Percentiles rank a stretch among this genome's conserved stretches.
These are phyloP conservation scores for Dictyostelium purpureum DNA, from an alignment of 78 protist genomes.

Conservation along the genomic window DNA sequence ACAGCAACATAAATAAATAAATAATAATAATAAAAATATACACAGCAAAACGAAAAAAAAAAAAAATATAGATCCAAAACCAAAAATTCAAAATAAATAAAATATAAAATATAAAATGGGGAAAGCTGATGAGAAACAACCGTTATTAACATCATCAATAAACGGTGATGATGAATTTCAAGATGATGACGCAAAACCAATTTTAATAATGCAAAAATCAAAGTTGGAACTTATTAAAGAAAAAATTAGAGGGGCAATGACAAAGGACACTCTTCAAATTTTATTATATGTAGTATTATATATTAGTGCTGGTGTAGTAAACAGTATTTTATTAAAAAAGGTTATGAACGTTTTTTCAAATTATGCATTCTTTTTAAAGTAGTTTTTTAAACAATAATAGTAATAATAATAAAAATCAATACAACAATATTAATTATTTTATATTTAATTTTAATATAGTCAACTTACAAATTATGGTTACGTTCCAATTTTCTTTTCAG, in stretches of 20 bases:
- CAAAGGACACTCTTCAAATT: conserved; percentile 9
- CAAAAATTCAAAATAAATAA: no score
- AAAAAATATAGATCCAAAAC: neutral
- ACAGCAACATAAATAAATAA: no score
- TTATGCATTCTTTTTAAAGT: conserved; percentile 69
- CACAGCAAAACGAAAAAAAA: neutral
- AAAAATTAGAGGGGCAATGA: neutral
- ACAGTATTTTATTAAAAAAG: conserved; percentile 38
- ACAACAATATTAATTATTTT: neutral
- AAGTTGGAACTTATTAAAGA: neutral
- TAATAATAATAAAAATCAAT: neutral
- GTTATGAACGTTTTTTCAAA: conserved; percentile 50
- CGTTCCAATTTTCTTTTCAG: conserved; percentile 71
- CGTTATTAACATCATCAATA: neutral
- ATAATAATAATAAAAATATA: neutral
- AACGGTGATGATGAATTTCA: neutral
- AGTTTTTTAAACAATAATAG: neutral
- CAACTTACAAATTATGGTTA: conserved; percentile 68
- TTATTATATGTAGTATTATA: conserved; percentile 38
- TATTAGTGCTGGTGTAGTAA: conserved; percentile 52
- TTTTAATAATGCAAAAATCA: neutral
- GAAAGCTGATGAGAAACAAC: neutral
- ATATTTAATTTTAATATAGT: neutral
- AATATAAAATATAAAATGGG: neutral
- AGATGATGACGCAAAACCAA: neutral